Evolutionary conservation across 1,284 basidiomycete species (phyloP), one percentile per base, ranked within the genome.

Genomic region (Tilletiopsis washingtonensis): DNA sequence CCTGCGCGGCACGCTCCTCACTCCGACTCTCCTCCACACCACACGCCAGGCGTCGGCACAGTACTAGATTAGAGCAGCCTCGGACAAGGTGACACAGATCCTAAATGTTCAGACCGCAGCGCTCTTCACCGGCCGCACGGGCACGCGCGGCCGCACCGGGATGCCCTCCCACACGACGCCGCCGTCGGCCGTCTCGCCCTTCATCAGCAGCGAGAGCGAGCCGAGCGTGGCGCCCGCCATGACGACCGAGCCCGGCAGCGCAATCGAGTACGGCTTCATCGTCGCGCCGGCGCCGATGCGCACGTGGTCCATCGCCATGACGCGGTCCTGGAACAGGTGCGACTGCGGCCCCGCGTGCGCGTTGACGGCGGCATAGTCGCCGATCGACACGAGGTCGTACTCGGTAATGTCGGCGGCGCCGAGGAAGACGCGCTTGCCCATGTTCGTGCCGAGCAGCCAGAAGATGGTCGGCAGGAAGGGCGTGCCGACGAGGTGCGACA

Each of bases 301-400:
- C 4, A 51, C 49, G 6, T 19, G 12, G 25, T 40, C 49, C 19
- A 51, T 15, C 17, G 40, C 29, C 44, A 51, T 45, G 17, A 45
- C 32, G 19, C 49, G 43, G 25, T 51, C 44, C 19, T 46, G 17
- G 25, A 45, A 51, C 3, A 51, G 42, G 34, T 51, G 49, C 29
- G 49, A 39, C 37, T 51, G 49, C 25, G 44, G 41, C 1, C 49
- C 49, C 15, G 36, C 25, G 19, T 46, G 32, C 19, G 11, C 9
- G 27, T 51, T 51, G 9, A 51, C 17, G 19, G 24, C 34, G 15
- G 49, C 49, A 38, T 51, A 45, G 37, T 51, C 43, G 15, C 49
- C 49, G 11, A 51, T 15, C 9, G 34, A 23, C 1, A 51, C 44
- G 11, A 46, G 24, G 39, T 51, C 49, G 21, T 46, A 39, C 32